Evolutionary conservation across 345 rosid species (phyloP), one percentile per base, ranked within the genome.

Genomic region (Moricandia moricandioides): DNA sequence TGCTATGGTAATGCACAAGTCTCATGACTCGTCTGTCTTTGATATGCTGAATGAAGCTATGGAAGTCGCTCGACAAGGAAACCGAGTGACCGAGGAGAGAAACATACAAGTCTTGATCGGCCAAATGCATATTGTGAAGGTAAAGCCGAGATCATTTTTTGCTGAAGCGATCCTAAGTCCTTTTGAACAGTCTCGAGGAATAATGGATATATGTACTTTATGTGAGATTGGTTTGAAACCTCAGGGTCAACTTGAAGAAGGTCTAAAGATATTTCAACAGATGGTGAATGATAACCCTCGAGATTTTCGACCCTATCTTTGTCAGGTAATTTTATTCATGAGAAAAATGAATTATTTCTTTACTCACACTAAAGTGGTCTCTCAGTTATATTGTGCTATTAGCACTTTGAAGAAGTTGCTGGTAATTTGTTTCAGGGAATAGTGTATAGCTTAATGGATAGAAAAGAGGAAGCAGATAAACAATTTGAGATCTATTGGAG

Each of bases 221-320:
- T 73, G 33, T 47, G 63, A 30, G 10, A 58, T 8, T 70, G 69
- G 75, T 69, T 59, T 62, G 24, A 2, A 70, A 63, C 35, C 33
- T 63, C 85, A 94, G 97, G 98, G 97, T 58, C 76, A 88, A 27
- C 75, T 91, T 84, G 88, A 88, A 67, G 96, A 86, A 67, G 91
- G 84, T 43, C 73, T 91, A 76, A 87, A 86, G 83, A 74, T 88
- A 75, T 91, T 90, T 79, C 89, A 88, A 77, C 86, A 82, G 63
- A 83, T 94, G 75, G 82, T 90, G 18, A 71, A 83, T 31, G 95
- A 91, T 30, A 83, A 94, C 79, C 97, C 96, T 78, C 85, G 88
- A 78, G 98, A 94, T 84, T 91, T 94, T 24, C 87, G 98, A 76
- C 96, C 97, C 33, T 94, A 91, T 80, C 98, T 94, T 78, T 94